Evolutionary conservation across 768 basidiomycete genomes (phyloP), one percentile per base, ranked within the genome.

Genomic region (Plicaturopsis crispa): DNA sequence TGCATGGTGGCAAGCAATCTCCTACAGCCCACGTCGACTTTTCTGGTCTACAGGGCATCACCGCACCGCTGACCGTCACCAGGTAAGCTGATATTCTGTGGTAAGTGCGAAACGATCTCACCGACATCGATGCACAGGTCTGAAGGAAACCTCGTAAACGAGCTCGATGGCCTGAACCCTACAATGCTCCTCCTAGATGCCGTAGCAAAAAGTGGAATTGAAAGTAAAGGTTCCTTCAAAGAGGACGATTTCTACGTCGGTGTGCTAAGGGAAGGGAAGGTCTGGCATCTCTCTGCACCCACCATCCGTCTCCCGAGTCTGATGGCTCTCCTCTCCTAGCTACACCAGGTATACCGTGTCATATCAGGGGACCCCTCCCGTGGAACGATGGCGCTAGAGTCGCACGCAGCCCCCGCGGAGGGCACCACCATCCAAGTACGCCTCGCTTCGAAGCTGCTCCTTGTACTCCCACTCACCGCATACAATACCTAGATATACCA

Each of bases 281-380:
- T 42, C 41, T n/a, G n/a, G 33, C 14, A 17, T 17, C 17, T 12
- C 18, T 12, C 17, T 12, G n/a, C 12, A n/a, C 14, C 39, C 16
- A 4, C 6, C n/a, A n/a, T n/a, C 20, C 17, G 18, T 31, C 28
- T 20, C 17, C 13, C 22, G n/a, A 19, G 6, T 13, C 20, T 22
- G 4, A 31, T 23, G 31, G 16, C 13, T 14, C 6, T 37, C n/a
- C 22, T 20, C 37, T 24, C 21, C 6, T 37, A 78, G 73, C 44
- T 72, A 2, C 48, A 51, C 16, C 67, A 69, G 33, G 62, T 80
- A 26, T 73, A 72, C 48, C 67, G 60, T 39, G 78, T 88, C 41
- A 75, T 67, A 17, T 78, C 84, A 0, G 85, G 85, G 3, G 83
- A 82, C 49, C 84, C 82, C 2, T 75, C 76, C 12, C 70, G 79